Evolutionary conservation across 2,329 filamentous ascomycete species (phyloP).

Genomic region (Teratosphaeria nubilosa): DNA sequence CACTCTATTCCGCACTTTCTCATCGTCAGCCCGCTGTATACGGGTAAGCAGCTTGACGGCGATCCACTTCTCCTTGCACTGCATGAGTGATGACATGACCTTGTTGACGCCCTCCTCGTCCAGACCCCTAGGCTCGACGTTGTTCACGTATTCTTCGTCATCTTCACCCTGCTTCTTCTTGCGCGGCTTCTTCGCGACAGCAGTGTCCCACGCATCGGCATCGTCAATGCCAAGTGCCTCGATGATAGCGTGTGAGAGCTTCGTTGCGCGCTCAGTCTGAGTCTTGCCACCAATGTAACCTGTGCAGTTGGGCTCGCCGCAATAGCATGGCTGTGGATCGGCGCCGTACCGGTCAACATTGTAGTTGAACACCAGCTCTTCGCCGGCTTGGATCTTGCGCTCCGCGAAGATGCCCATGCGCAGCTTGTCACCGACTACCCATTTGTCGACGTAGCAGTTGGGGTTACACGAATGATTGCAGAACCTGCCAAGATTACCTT

Average conservation of each 20-base stretch:
- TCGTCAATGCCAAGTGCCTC: conserved; percentile 95
- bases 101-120: conserved; percentile 79
- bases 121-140: conserved; percentile 67
- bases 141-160: conserved; percentile 92
- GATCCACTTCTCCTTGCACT: conserved; percentile 99
- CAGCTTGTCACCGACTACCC: conserved; percentile 93
- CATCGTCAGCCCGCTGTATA: conserved; percentile 77
- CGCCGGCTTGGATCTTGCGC: conserved; percentile 72
- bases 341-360: conserved; percentile 97
- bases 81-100: conserved; percentile 92
- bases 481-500: conserved; percentile 89
- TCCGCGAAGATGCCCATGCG: conserved; percentile 98
- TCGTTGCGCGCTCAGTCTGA: conserved; percentile 89
- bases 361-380: conserved; percentile 98
- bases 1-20: conserved; percentile 75
- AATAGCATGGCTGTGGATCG: conserved; percentile 94
- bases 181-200: conserved; percentile 77
- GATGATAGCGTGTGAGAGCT: conserved; percentile 77
- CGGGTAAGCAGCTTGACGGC: conserved; percentile 86
- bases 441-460: conserved; percentile 99
- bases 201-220: conserved; percentile 81
- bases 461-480: conserved; percentile 99
- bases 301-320: conserved; percentile 85
- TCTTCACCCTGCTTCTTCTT: conserved; percentile 89
- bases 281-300: conserved; percentile 97